Base-by-base conservation (phyloP, 2,329 filamentous ascomycete species). In the Fusarium anthophilum region DNA sequence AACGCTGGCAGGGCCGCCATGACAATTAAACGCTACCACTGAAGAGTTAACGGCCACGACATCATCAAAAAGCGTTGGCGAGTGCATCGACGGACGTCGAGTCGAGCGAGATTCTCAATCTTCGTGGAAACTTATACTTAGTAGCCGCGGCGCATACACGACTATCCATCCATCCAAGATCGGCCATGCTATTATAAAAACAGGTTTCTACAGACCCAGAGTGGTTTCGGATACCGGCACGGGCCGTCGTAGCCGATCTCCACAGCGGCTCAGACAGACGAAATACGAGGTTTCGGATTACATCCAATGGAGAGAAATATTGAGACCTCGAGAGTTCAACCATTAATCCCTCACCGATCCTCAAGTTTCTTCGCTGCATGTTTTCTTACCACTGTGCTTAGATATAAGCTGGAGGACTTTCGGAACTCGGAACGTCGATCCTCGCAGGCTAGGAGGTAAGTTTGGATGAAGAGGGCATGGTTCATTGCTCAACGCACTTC, bases 91-190 rank as follows among this genome's bases (percentile, higher is more conserved):
- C n/a, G 6, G 12, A 26, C 5, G 9, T 22, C 0, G 1, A 20
- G 18, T 17, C 18, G 0, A 26, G 13, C n/a, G n/a, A 22, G 32
- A 53, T 22, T 37, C 3, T 9, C 1, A 3, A 22, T 17, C 5
- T 17, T 38, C 0, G n/a, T 6, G 1, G 3, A 6, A 22, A 6
- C 4, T 5, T 8, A 7, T 5, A 22, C 5, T 9, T 24, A 3
- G 7, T 26, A 53, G 18, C 3, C 24, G 3, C 17, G 2, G 1
- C 1, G 18, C 9, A 0, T 20, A 26, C 32, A 3, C 17, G 6
- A 8, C 6, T n/a, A n/a, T n/a, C n/a, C n/a, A n/a, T n/a, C n/a
- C n/a, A n/a, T n/a, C n/a, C 6, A 26, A 15, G 12, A 3, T 22
- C 17, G 9, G 0, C 17, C 9, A 20, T 26, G 9, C 1, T 53